Evolutionary conservation across 2,329 filamentous ascomycete genomes (phyloP).

Genomic region (Lasiodiplodia sp.): DNA sequence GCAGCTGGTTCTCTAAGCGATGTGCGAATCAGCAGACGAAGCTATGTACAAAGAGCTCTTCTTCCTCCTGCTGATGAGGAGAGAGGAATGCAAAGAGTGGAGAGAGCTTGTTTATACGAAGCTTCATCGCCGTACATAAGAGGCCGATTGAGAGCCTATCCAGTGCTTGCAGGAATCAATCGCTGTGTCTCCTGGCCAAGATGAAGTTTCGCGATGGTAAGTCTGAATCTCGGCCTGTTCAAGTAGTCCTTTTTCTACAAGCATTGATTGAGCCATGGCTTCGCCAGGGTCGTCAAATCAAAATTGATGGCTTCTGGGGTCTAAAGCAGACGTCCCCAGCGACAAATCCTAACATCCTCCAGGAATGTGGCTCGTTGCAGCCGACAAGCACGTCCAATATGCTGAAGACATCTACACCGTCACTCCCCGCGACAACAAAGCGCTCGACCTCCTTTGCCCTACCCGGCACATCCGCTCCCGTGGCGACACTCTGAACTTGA

Average conservation of each 20-base stretch:
- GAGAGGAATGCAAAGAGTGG: background rate
- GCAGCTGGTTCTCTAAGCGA: background rate
- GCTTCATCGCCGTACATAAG: background rate
- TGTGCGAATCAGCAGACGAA: background rate
- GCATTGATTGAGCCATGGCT: background rate
- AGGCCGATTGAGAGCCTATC: background rate
- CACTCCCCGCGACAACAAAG: conserved; percentile 54
- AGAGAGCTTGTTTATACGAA: background rate
- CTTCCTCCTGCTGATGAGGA: background rate
- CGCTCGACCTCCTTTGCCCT: conserved; percentile 64
- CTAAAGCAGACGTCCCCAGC: background rate
- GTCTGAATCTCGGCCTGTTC: background rate
- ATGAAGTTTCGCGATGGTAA: conserved; percentile 69
- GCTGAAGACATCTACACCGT: conserved; percentile 69
- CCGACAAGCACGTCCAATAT: conserved; percentile 68
- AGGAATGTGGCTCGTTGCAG: conserved; percentile 71
- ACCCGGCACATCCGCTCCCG: conserved; percentile 62
- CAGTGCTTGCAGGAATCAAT: background rate
- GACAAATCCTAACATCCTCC: background rate
- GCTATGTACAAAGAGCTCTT: background rate
- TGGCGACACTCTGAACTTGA: conserved; percentile 64
- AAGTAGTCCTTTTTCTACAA: background rate
- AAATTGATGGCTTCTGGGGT: background rate
- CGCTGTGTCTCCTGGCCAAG: conserved; percentile 24
- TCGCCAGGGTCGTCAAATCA: background rate